Evolutionary conservation across 768 basidiomycete genomes (phyloP), one percentile per base, ranked within the genome.

Genomic region (Auricularia sp.): DNA sequence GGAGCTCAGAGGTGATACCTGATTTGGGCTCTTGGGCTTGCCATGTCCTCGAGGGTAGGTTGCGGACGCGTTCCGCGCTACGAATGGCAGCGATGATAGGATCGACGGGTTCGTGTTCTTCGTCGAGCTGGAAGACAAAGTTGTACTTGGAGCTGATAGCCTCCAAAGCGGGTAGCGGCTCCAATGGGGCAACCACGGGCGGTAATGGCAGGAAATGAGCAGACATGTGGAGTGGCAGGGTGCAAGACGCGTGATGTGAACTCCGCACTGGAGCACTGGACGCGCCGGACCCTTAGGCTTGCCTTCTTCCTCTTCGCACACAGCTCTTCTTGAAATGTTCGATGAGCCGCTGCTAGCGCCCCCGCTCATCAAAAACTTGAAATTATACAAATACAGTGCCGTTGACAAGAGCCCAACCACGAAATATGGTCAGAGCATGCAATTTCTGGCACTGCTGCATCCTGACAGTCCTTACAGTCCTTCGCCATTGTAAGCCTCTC

Each of bases 351-450:
- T 59, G 23, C 34, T 59, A 6, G 14, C 56, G 56, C 21, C 11
- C 23, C 14, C 23, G 12, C 21, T 12, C 23, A 14, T 59, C 29
- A 14, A 59, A 33, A 59, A 59, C 23, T 23, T 59, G 14, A 59
- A 59, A 23, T 59, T n/a, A 10, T 59, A 59, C 56, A 59, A 59
- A 18, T 59, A 59, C 34, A 35, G 29, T 18, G 44, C 65, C 6
- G 43, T 66, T 33, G 65, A 66, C 54, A 66, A 63, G 56, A 62
- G 60, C 33, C 65, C 65, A 3, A 16, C 61, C 29, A 64, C 63
- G 16, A 66, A 66, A 66, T 66, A 66, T 59, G 34, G 65, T 66
- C 34, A 3, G 65, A 29, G 29, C 29, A 29, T 29, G 29, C 29
- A 29, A 29, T 29, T 14, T 33, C 51, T 29, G 39, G 14, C 47